Percentiles rank a stretch among this genome's conserved stretches.
Conservation (phyloP, 345 rosid genomes). For the Lepidium sativum region DNA sequence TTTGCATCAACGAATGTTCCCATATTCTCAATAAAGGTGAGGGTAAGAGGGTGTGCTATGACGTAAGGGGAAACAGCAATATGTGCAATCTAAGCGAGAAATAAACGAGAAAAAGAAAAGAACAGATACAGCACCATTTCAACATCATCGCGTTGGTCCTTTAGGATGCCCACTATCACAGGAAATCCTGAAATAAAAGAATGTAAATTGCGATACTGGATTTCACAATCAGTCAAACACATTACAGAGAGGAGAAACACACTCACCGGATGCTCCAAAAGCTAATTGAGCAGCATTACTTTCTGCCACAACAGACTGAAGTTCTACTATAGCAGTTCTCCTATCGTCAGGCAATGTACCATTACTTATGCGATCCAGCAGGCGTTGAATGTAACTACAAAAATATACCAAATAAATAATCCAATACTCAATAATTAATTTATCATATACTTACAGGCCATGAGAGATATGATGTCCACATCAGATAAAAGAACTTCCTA, state of each 20-base stretch:
- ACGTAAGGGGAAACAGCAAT: not conserved
- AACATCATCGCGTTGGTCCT: conserved; percentile 82
- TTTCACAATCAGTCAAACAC: not conserved
- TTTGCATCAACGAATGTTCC: not conserved
- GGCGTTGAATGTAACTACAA: conserved; percentile 73
- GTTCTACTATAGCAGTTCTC: conserved; percentile 76
- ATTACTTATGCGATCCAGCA: conserved; percentile 85
- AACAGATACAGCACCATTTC: conserved; percentile 57
- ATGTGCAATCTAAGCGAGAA: not conserved
- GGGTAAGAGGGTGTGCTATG: not conserved
- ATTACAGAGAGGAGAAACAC: not conserved
- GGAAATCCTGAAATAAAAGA: conserved; percentile 72
- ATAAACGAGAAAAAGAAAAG: not conserved
- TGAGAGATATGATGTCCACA: not conserved
- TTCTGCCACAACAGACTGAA: conserved; percentile 87
- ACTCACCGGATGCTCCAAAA: conserved; percentile 82
- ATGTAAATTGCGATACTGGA: not conserved
- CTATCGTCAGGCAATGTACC: conserved; percentile 85
- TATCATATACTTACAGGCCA: not conserved
- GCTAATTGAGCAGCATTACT: conserved; percentile 79
- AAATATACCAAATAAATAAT: not conserved
- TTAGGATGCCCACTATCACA: conserved; percentile 68
- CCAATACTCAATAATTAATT: not conserved
- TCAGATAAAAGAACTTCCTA: not conserved
- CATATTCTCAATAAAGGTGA: not conserved